These are phyloP conservation scores for Kalaharituber pfeilii DNA, from an alignment of 2,329 filamentous ascomycete species.

Conservation along the genomic window DNA sequence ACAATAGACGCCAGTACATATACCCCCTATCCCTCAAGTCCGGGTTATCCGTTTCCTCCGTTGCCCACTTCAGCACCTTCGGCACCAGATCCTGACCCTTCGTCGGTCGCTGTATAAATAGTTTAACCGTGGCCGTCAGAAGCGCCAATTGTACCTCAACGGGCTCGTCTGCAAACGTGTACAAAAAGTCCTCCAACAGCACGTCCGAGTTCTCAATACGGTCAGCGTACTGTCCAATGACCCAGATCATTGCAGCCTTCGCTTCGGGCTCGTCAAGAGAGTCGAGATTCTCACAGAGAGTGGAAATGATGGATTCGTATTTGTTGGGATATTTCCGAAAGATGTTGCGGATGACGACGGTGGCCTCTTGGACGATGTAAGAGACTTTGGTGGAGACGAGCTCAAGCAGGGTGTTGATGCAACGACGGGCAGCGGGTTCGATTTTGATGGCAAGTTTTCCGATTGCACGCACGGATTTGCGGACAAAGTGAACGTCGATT, in stretches of 20 bases:
- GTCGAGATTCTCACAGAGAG: constrained; percentile 88
- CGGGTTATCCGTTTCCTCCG: constrained; percentile 97
- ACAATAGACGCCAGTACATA: constrained; percentile 97
- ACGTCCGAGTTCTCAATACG: constrained; percentile 94
- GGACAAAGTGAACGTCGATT: constrained; percentile 96
- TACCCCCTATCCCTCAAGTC: constrained; percentile 90
- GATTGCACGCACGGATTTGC: constrained; percentile 91
- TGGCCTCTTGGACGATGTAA: constrained; percentile 97
- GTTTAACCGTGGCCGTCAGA: constrained; percentile 87
- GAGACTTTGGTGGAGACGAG: constrained; percentile 95
- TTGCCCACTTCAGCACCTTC: constrained; percentile 93
- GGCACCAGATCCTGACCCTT: constrained; percentile 88
- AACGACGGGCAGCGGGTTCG: constrained; percentile 74
- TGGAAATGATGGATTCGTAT: constrained; percentile 94
- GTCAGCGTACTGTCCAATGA: constrained; percentile 94
- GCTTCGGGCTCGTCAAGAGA: constrained; percentile 93
- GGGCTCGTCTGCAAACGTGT: constrained; percentile 82
- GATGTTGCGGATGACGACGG: constrained; percentile 95
- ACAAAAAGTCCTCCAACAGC: constrained; percentile 84
- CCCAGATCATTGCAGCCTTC: constrained; percentile 98
- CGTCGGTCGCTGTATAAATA: constrained; percentile 92
- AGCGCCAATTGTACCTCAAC: constrained; percentile 90
- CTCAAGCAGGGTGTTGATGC: constrained; percentile 82
- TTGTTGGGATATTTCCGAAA: constrained; percentile 98
- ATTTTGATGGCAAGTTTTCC: constrained; percentile 98